Evolutionary conservation across 2,329 filamentous ascomycete genomes (phyloP).

Genomic region (Fusarium tjaetaba): DNA sequence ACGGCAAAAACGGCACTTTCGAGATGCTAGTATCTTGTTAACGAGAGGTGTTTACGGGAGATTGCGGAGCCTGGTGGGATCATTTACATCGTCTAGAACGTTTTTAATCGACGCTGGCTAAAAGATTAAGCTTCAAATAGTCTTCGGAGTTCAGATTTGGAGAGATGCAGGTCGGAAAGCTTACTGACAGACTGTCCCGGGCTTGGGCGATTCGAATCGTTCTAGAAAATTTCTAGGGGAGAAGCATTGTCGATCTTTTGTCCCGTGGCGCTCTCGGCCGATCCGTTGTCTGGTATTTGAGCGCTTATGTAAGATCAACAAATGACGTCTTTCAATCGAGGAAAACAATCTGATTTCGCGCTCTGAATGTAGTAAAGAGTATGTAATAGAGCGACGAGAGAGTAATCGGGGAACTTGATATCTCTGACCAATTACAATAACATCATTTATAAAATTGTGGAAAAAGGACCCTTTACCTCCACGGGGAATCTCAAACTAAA

Average conservation of each 20-base stretch:
- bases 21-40: neutral
- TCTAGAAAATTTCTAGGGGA: conserved; percentile 13
- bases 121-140: neutral
- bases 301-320: neutral
- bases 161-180: neutral
- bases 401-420: conserved; percentile 5
- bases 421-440: neutral
- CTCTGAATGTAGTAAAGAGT: neutral
- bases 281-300: neutral
- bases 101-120: neutral
- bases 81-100: neutral
- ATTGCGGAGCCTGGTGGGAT: neutral
- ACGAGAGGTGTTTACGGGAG: neutral
- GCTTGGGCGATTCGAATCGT: neutral
- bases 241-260: neutral
- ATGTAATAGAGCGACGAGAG: neutral
- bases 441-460: conserved; percentile 8
- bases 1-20: neutral
- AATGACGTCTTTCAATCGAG: neutral
- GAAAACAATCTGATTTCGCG: neutral
- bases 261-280: neutral
- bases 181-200: neutral
- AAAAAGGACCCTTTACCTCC: conserved; percentile 8
- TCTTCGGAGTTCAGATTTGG: neutral
- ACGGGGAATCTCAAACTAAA: conserved; percentile 15